Percentiles rank a stretch among this genome's conserved stretches.
These are phyloP conservation scores for Leucosporidium creatinivorum DNA, from an alignment of 768 basidiomycete species.

Conservation along the genomic window DNA sequence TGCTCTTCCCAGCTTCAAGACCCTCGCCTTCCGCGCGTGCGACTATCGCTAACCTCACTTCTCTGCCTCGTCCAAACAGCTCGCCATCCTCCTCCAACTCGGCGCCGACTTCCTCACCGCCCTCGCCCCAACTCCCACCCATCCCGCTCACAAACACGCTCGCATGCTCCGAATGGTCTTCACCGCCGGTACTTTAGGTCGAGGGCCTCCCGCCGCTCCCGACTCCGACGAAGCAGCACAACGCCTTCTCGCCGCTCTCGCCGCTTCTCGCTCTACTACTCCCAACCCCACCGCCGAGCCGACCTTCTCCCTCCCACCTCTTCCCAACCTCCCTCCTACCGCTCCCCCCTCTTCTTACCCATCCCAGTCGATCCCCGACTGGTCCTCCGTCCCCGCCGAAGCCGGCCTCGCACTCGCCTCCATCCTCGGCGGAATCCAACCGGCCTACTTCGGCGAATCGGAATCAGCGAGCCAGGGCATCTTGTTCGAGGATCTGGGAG, in stretches of 20 bases:
- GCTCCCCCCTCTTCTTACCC: too few relatives aligned
- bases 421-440: not conserved
- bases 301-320: not conserved
- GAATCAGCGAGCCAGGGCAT: not conserved
- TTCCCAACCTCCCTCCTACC: not conserved
- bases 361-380: not conserved
- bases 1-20: too few relatives aligned
- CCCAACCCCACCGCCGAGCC: not conserved
- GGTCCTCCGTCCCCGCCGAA: not conserved
- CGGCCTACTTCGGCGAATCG: not conserved
- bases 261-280: not conserved
- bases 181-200: conserved; percentile 3
- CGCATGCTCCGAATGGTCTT: conserved; percentile 2
- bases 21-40: too few relatives aligned
- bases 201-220: not conserved
- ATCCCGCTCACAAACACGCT: conserved; percentile 3
- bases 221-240: not conserved
- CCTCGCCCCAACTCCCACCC: conserved; percentile 5
- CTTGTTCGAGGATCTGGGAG: not conserved
- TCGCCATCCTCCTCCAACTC: conserved; percentile 1
- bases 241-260: not conserved
- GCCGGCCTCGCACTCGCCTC: not conserved
- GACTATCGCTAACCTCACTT: not conserved
- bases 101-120: conserved; percentile 7
- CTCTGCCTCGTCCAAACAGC: not conserved